Conservation (phyloP, 768 basidiomycete species). For the Galerina sulciceps region DNA sequence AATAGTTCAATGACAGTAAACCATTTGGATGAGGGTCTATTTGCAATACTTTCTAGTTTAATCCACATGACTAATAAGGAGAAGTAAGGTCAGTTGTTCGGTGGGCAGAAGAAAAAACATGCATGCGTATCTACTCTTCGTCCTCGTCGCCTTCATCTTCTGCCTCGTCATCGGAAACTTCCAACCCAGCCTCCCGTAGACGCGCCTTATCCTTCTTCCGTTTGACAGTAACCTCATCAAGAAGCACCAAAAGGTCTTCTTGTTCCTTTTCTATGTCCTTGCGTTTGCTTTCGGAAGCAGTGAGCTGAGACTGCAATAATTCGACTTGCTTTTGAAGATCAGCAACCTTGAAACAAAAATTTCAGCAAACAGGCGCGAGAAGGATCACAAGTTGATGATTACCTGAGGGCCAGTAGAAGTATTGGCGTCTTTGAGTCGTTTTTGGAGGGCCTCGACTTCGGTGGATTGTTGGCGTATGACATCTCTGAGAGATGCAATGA, state of each 20-base stretch:
- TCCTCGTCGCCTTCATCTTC: constrained; percentile 62
- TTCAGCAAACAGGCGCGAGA: neutral
- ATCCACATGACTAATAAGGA: no score
- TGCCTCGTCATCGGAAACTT: constrained; percentile 94
- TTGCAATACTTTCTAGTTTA: no score
- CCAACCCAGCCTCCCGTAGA: constrained; percentile 75
- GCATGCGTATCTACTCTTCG: constrained; percentile 7
- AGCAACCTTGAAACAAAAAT: constrained; percentile 37
- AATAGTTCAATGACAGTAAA: no score
- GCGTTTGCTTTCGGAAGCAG: constrained; percentile 61
- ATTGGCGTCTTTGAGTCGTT: constrained; percentile 50
- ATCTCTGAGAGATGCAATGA: constrained; percentile 84
- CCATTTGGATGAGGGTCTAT: no score
- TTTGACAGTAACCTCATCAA: constrained; percentile 92
- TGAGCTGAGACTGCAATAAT: constrained; percentile 50
- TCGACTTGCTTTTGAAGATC: constrained; percentile 51
- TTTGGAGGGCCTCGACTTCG: constrained; percentile 75
- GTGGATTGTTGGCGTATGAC: constrained; percentile 82
- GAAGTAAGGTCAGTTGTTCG: neutral
- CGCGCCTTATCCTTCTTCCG: constrained; percentile 80
- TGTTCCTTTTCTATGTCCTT: constrained; percentile 94
- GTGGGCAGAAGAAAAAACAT: neutral
- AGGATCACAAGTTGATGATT: neutral
- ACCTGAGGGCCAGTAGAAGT: constrained; percentile 22
- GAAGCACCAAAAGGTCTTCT: constrained; percentile 89